Percentiles rank a stretch among this genome's conserved stretches.
Conservation (phyloP, 495 filamentous ascomycete species). For the Aspergillus sparsus region DNA sequence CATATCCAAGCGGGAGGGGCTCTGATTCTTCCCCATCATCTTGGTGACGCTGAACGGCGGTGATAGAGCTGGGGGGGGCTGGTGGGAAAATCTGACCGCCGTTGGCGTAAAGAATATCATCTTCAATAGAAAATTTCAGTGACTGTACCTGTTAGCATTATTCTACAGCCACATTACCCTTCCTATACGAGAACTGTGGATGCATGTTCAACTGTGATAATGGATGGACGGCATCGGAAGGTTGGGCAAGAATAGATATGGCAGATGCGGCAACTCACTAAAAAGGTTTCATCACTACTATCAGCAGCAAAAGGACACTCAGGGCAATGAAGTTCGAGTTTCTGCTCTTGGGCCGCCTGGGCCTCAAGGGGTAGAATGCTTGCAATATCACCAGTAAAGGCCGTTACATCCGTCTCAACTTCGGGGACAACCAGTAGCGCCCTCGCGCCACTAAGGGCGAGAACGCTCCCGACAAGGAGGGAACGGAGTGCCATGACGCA, state of each 20-base stretch:
- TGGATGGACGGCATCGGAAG: neutral
- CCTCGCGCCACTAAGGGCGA: conserved; percentile 44
- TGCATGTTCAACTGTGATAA: neutral
- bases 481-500: conserved; percentile 47
- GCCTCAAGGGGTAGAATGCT: conserved; percentile 32
- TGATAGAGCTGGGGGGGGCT: conserved; percentile 35
- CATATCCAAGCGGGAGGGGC: conserved; percentile 44
- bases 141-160: conserved; percentile 29
- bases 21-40: conserved; percentile 39
- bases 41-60: conserved; percentile 37
- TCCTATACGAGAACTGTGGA: neutral
- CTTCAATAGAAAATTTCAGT: conserved; percentile 45
- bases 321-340: conserved; percentile 45
- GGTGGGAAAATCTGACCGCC: conserved; percentile 53
- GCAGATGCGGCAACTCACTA: conserved; percentile 33
- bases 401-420: conserved; percentile 32
- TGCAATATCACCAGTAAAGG: conserved; percentile 30
- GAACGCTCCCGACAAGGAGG: conserved; percentile 41
- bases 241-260: neutral
- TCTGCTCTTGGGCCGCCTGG: conserved; percentile 33
- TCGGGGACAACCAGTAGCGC: conserved; percentile 53
- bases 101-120: conserved; percentile 48
- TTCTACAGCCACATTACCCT: neutral
- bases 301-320: conserved; percentile 50
- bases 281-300: conserved; percentile 38